A percentile compares a stretch with the other conserved stretches of the same genome.
Conservation (phyloP, 2,329 filamentous ascomycete genomes). For the Botrytis fabae region DNA sequence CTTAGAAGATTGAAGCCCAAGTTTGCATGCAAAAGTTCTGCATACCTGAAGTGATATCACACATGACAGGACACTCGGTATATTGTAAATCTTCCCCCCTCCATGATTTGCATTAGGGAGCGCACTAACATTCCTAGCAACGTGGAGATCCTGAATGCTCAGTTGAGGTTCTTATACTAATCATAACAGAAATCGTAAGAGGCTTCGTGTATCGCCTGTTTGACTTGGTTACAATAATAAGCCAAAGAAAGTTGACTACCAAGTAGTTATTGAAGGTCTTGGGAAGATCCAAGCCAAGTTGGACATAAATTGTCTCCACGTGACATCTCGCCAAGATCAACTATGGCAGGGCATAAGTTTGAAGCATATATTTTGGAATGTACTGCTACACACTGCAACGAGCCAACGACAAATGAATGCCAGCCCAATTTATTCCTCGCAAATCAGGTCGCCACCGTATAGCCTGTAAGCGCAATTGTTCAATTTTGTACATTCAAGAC, state of each 20-base stretch:
- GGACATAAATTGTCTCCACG: not conserved
- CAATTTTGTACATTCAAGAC: not conserved
- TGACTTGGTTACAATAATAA: not conserved
- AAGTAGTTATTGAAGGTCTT: too few relatives aligned
- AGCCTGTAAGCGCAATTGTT: conserved; percentile 46
- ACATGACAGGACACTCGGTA: not conserved
- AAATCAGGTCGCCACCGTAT: conserved; percentile 51
- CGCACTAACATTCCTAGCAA: not conserved
- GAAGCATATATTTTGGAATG: not conserved
- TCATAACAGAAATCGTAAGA: not conserved
- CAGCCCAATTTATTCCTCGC: conserved; percentile 47
- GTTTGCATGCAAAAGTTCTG: not conserved
- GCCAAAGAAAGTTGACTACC: not conserved
- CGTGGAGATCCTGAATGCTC: not conserved
- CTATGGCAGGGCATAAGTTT: not conserved
- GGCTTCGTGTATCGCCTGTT: not conserved
- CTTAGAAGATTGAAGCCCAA: not conserved
- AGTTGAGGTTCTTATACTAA: not conserved
- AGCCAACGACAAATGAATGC: conserved; percentile 44
- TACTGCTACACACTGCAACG: not conserved
- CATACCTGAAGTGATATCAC: too few relatives aligned
- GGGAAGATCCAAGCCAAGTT: not conserved
- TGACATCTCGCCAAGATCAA: conserved; percentile 1
- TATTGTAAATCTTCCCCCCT: not conserved
- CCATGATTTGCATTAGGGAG: not conserved